Evolutionary conservation across 495 filamentous ascomycete species (phyloP).

Genomic region (Chaetomidium leptoderma): DNA sequence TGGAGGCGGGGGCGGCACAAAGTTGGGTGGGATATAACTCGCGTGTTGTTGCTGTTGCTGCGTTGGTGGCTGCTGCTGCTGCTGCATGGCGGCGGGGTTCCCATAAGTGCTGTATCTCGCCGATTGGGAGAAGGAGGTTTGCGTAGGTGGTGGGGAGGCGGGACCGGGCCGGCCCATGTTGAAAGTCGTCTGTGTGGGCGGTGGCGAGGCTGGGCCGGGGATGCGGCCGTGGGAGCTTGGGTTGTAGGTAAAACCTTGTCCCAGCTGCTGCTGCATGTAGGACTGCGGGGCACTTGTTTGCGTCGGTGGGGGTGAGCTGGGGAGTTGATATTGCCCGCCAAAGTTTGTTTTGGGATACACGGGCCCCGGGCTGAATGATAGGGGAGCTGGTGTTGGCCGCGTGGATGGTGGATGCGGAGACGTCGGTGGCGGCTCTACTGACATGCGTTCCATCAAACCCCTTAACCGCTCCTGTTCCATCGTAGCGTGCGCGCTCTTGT

Average conservation of each 20-base stretch:
- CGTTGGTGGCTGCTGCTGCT: constrained; percentile 11
- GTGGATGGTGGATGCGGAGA: constrained; percentile 43
- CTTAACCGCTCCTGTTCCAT: constrained; percentile 78
- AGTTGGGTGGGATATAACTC: constrained; percentile 66
- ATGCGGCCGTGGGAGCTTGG: constrained; percentile 48
- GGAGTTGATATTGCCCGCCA: constrained; percentile 49
- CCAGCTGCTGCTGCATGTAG: constrained; percentile 36
- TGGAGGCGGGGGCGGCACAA: constrained; percentile 87
- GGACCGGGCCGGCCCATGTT: constrained; percentile 45
- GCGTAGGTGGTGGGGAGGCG: constrained; percentile 52
- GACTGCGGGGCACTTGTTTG: constrained; percentile 38
- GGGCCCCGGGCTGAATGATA: constrained; percentile 36
- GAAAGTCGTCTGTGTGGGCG: constrained; percentile 44
- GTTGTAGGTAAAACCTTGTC: constrained; percentile 38
- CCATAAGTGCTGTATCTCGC: constrained; percentile 43
- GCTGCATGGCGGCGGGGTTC: constrained; percentile 36
- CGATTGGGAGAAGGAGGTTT: constrained; percentile 41
- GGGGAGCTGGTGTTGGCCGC: constrained; percentile 46
- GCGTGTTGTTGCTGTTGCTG: constrained; percentile 29
- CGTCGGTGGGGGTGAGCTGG: constrained; percentile 47
- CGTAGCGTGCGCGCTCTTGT: constrained; percentile 71
- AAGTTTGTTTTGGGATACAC: constrained; percentile 48
- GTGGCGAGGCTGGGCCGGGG: constrained; percentile 46
- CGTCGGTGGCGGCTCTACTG: constrained; percentile 59
- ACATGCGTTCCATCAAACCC: constrained; percentile 92